Evolutionary conservation across 2,329 filamentous ascomycete species (phyloP).

Genomic region (Drechslerella stenobrocha): DNA sequence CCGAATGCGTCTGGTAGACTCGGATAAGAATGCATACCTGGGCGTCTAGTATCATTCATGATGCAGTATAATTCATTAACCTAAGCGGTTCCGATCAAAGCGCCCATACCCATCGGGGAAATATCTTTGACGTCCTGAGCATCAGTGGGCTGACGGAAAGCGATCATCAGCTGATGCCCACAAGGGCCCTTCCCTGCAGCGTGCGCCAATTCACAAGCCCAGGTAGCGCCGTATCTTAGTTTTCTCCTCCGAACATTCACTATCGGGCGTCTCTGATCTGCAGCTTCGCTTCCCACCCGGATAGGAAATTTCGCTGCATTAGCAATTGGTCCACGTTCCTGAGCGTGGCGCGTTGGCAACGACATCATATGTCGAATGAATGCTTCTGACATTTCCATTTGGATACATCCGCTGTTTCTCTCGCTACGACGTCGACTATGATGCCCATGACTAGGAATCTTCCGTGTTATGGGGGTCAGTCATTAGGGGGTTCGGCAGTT

Average conservation of each 20-base stretch:
- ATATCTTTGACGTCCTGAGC: conserved; percentile 26
- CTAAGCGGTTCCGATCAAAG: conserved; percentile 36
- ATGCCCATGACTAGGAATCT: conserved; percentile 37
- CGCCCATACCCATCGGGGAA: conserved; percentile 46
- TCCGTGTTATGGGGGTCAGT: conserved; percentile 40
- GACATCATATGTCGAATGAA: conserved; percentile 27
- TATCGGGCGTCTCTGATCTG: conserved; percentile 38
- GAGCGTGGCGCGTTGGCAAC: conserved; percentile 47
- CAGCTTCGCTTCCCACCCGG: conserved; percentile 38
- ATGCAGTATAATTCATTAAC: conserved; percentile 32
- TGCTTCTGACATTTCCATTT: conserved; percentile 30
- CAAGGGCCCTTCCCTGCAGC: conserved; percentile 27
- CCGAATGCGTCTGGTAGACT: conserved; percentile 48
- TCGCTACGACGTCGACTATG: conserved; percentile 35
- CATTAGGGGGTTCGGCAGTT: conserved; percentile 37
- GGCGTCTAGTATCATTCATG: conserved; percentile 21
- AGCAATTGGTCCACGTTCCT: conserved; percentile 48
- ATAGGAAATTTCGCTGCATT: conserved; percentile 48
- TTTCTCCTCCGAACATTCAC: conserved; percentile 6
- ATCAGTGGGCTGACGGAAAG: conserved; percentile 27
- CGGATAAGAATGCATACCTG: conserved; percentile 43
- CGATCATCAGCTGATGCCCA: conserved; percentile 48
- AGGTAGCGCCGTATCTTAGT: conserved; percentile 45
- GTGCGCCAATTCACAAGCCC: conserved; percentile 42
- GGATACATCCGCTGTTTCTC: conserved; percentile 32